Percentiles rank a stretch among this genome's conserved stretches.
These are phyloP conservation scores for Naganishia sp. DNA, from an alignment of 1,284 basidiomycete species.

Conservation along the genomic window DNA sequence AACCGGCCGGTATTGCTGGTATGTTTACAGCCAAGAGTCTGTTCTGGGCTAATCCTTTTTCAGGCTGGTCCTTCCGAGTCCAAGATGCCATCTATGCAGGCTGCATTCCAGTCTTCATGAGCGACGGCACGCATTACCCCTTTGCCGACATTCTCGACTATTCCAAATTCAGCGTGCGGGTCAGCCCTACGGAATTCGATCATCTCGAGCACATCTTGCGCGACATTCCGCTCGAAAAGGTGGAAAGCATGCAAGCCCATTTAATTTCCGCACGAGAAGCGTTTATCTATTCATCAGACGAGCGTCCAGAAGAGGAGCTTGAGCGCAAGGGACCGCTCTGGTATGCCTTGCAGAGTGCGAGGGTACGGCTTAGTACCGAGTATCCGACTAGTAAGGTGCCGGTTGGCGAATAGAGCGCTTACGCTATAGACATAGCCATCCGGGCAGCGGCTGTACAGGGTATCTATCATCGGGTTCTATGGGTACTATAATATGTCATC, in stretches of 20 bases:
- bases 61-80: constrained; percentile 55
- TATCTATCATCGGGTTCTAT: background rate
- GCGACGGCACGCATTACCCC: constrained; percentile 55
- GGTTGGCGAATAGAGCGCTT: background rate
- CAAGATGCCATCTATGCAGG: constrained; percentile 57
- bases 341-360: constrained; percentile 53
- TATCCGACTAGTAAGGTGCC: constrained; percentile 42
- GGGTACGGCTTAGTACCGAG: constrained; percentile 50
- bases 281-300: constrained; percentile 55
- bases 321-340: constrained; percentile 52
- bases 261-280: constrained; percentile 54
- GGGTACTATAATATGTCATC: background rate
- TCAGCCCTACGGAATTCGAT: constrained; percentile 55
- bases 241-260: constrained; percentile 55
- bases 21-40: constrained; percentile 28
- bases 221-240: constrained; percentile 48
- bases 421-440: background rate
- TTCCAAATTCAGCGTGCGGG: constrained; percentile 54
- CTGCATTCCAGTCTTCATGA: constrained; percentile 56
- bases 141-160: constrained; percentile 55
- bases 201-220: constrained; percentile 53
- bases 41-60: background rate
- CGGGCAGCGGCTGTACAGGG: constrained; percentile 4
- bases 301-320: constrained; percentile 48
- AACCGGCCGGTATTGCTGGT: constrained; percentile 54